Percentiles rank a stretch among this genome's conserved stretches.
phyloP scores from a whole-genome alignment of 352 stramenopile species.

The Thalassiosira hispida region DNA sequence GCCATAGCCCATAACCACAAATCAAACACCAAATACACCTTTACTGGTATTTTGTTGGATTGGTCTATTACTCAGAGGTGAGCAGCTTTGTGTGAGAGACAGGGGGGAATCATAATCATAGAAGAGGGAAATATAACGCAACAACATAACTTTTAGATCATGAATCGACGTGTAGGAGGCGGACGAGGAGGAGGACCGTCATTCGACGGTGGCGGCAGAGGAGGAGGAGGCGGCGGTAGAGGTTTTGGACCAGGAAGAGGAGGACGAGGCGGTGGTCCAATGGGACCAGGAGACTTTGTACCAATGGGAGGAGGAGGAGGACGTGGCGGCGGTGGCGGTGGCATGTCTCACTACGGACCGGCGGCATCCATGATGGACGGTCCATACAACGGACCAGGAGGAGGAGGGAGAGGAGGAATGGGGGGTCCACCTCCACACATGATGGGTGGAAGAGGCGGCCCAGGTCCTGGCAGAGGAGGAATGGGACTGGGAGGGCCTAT shows the following conservation, averaged over 20 bases:
- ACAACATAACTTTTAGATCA: no score
- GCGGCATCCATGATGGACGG: not conserved
- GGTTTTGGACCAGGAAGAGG: not conserved
- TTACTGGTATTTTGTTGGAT: no score
- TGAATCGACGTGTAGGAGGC: no score
- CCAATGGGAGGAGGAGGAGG: conserved; percentile 10
- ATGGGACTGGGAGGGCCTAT: not conserved
- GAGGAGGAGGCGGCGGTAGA: not conserved
- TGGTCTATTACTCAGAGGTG: no score
- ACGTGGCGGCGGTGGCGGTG: not conserved
- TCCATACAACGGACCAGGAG: not conserved
- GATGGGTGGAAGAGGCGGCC: not conserved
- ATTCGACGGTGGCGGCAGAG: not conserved
- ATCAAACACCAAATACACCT: no score
- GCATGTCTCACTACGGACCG: conserved; percentile 4
- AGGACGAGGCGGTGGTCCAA: not conserved
- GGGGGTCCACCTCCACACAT: not conserved
- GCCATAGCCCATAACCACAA: no score
- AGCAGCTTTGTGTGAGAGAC: no score
- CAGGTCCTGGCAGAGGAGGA: conserved; percentile 2
- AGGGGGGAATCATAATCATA: no score
- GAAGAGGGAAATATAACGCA: no score
- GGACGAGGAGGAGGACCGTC: not conserved
- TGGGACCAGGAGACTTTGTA: not conserved
- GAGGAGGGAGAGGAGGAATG: not conserved